Base-by-base conservation (phyloP, 2,329 filamentous ascomycete genomes). In the Sodiomyces alkalinus region DNA sequence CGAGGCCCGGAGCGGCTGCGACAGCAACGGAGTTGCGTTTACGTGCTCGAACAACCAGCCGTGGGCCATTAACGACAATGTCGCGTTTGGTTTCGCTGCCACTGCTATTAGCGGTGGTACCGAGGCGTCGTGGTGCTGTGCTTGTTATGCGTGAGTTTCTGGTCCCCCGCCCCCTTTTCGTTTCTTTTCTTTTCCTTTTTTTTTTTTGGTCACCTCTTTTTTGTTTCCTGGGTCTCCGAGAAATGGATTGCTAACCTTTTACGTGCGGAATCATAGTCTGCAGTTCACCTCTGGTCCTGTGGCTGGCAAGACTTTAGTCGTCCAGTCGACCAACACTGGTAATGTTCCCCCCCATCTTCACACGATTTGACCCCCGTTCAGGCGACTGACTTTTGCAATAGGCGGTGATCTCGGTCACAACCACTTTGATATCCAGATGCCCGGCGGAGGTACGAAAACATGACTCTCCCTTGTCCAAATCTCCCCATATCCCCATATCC, bases 21-120 rank as follows among this genome's bases (percentile, higher is more conserved):
- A 60, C 24, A 57, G 60, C 36, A 63, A 67, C 36, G 72, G 74
- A n/a, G 43, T 44, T 7, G 64, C 72, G 3, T 78, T 58, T 48
- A 66, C 68, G 46, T 80, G 74, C 48, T 64, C 62, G 19, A 60
- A 65, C 48, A 68, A 78, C 47, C 60, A 59, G 28, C 73, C 74
- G 1, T 77, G 65, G 64, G 67, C 65, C 4, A 56, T 76, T 34
- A 68, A 61, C 41, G 61, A 69, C 29, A 55, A 55, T 8, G 41
- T 73, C 11, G 60, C 70, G 12, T 79, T 77, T 40, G 74, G 74
- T n/a, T 80, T 71, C 42, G 70, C 74, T 2, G 73, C 74, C 6
- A 69, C 68, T 6, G 58, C 54, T 26, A 58, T 78, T 37, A 42
- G 46, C 2, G 68, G 68, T 12, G 58, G 60, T 21, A 62, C 53